These are phyloP conservation scores for Cladobotryum protrusum DNA, from an alignment of 2,329 filamentous ascomycete genomes.

Conservation along the genomic window DNA sequence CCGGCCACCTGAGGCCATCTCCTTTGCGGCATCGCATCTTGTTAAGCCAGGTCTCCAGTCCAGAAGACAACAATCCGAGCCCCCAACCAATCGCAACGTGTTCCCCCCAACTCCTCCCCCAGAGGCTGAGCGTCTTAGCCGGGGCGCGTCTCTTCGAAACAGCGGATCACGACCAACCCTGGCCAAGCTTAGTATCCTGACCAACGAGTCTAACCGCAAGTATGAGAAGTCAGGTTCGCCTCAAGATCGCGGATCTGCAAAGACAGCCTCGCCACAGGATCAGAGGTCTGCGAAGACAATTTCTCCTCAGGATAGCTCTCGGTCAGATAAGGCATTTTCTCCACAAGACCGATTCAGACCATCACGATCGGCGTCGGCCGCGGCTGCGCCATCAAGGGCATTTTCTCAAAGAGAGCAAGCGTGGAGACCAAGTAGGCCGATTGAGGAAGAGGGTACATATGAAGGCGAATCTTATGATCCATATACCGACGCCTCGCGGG, in stretches of 20 bases:
- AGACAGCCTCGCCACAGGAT: neutral
- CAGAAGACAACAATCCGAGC: slow-evolving; percentile 78
- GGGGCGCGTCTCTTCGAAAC: slow-evolving; percentile 55
- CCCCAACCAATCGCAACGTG: slow-evolving; percentile 68
- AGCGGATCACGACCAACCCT: slow-evolving; percentile 51
- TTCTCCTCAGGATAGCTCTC: slow-evolving; percentile 33
- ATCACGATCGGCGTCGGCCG: slow-evolving; percentile 39
- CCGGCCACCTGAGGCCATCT: slow-evolving; percentile 74
- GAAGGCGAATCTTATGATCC: slow-evolving; percentile 65
- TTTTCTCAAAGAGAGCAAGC: slow-evolving; percentile 35
- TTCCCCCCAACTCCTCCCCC: slow-evolving; percentile 99
- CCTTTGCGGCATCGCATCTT: slow-evolving; percentile 86
- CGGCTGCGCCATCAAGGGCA: slow-evolving; percentile 33
- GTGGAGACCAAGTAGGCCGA: slow-evolving; percentile 23
- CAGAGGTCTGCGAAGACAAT: slow-evolving; percentile 48
- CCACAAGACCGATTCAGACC: slow-evolving; percentile 22
- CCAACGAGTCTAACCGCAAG: slow-evolving; percentile 44
- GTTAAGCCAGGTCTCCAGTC: slow-evolving; percentile 80
- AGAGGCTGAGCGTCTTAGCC: slow-evolving; percentile 67
- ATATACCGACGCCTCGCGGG: slow-evolving; percentile 39
- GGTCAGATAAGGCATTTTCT: neutral
- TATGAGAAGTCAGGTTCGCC: slow-evolving; percentile 51
- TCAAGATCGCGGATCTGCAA: slow-evolving; percentile 23
- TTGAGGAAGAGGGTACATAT: slow-evolving; percentile 55
- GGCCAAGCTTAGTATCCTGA: slow-evolving; percentile 58